Evolutionary conservation across 129 eudicot species (phyloP), one percentile per base, ranked within the genome.

Genomic region (Pulicaria dysenterica): DNA sequence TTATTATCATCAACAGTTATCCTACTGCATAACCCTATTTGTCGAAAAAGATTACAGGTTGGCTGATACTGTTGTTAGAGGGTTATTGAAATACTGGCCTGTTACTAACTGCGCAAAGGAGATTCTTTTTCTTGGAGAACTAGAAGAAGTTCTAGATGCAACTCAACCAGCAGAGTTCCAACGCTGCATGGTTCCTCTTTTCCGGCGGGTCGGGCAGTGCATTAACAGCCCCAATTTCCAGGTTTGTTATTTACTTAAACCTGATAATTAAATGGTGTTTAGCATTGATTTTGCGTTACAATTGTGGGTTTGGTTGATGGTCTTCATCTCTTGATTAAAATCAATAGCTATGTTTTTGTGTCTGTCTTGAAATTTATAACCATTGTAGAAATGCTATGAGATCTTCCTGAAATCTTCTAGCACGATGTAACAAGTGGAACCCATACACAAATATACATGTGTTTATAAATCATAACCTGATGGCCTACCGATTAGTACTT

Each of bases 1-100:
- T 5, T 55, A 84, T 59, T 86, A 86, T 69, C 91, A 86, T 83
- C 85, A 80, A 42, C 91, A 86, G 76, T 78, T 86, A 68, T 83
- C 84, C 62, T 83, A 86, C 72, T 83, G 91, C 55, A 72, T 86
- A 46, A 78, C 75, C 51, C 91, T 83, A 70, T 86, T 86, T 67
- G 88, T 86, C n/a, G 90, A 85, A 67, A 85, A 85, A 68, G 90
- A 85, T 77, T 82, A 76, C 43, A 83, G 81, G 74, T 66, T 86
- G 84, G 85, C 91, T 16, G 88, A 86, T 86, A 36, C 31, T 43
- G 88, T 86, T 48, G 81, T 86, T 72, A 75, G 86, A 54, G 91
- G 91, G 31, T 47, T 86, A 66, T 69, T 86, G 66, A 86, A 83
- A 73, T 86, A 86, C 79, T 86, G 88, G 91, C 91, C 91, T 36